A percentile compares a stretch with the other conserved stretches of the same genome.
phyloP scores from a whole-genome alignment of 2,329 filamentous ascomycete species.

The Sporothrix globosa region DNA sequence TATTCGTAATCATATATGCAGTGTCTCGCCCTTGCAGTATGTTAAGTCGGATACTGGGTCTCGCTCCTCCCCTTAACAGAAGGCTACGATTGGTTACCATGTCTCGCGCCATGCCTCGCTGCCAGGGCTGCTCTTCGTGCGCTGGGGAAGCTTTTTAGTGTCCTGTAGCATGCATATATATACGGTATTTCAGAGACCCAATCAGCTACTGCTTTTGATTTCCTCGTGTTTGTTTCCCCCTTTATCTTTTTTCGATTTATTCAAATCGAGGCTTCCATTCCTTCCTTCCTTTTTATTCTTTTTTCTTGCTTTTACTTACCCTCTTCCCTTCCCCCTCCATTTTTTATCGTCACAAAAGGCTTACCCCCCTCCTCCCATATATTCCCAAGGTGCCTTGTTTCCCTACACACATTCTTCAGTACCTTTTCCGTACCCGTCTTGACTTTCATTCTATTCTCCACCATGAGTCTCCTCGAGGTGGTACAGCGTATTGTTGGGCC shows the following conservation, averaged over 20 bases:
- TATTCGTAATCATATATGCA: not conserved
- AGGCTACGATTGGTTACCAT: not conserved
- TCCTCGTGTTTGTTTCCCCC: not conserved
- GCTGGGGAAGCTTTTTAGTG: not conserved
- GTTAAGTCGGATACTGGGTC: not conserved
- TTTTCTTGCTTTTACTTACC: not conserved
- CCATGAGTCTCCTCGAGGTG: slow-evolving; percentile 29
- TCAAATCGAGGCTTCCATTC: not conserved
- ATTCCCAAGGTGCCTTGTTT: not conserved
- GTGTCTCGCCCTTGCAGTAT: not conserved
- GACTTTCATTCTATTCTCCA: not conserved
- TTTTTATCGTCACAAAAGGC: not conserved
- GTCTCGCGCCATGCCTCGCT: not conserved
- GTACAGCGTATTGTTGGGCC: slow-evolving; percentile 50
- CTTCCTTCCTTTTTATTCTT: slow-evolving; percentile 1
- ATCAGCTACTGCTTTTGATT: slow-evolving; percentile 10
- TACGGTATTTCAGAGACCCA: not conserved
- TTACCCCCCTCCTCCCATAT: not conserved
- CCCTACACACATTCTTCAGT: too few species aligned
- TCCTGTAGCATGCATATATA: not conserved
- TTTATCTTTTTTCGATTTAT: slow-evolving; percentile 18
- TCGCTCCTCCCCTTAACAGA: slow-evolving; percentile 3
- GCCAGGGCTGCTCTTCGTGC: slow-evolving; percentile 3
- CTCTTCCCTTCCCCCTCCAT: not conserved
- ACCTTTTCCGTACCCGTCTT: too few species aligned